Evolutionary conservation across 1,284 basidiomycete species (phyloP), one percentile per base, ranked within the genome.

Genomic region (Ganoderma leucocontextum): DNA sequence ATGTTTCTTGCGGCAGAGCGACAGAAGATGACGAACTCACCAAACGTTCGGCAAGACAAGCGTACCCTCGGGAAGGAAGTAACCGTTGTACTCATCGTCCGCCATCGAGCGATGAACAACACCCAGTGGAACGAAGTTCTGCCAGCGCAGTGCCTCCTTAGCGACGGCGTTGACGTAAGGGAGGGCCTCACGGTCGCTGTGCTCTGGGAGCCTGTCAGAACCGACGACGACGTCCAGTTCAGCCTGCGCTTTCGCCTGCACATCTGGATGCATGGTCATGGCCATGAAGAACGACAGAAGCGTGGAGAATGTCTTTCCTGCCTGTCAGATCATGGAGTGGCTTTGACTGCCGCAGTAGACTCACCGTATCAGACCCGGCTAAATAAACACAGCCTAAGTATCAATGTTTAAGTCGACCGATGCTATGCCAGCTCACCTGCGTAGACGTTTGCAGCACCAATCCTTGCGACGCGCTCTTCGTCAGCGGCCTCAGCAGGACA

Each of bases 221-320:
- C 77, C 75, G 1, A 78, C 65, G n/a, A 78, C 70, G 0, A 60
- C 39, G 52, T 80, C 79, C 9, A 81, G 65, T 66, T 82, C 79
- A 0, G 72, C 70, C 39, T 80, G 81, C 1, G 77, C 77, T 53
- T 75, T 76, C n/a, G 49, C 44, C 58, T 75, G 75, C 6, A 80
- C 76, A 8, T 83, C 80, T 0, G 80, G 83, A 59, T 80, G 73
- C 58, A 79, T 72, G 2, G 79, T 62, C 77, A 82, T 78, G 0
- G 78, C 77, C n/a, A 83, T 74, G 67, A 82, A 77, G 69, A 82
- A 80, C 60, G 66, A 65, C 65, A 75, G 17, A 4, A 79, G 59
- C 0, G 73, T 74, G 15, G 80, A 79, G 39, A 75, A 71, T 0
- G 65, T 69, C 73, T 72, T 7, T 25, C 29, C 3, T 9, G 22